A percentile compares a stretch with the other conserved stretches of the same genome.
phyloP scores from a whole-genome alignment of 2,329 filamentous ascomycete species.

The Pestalotiopsis sp. region DNA sequence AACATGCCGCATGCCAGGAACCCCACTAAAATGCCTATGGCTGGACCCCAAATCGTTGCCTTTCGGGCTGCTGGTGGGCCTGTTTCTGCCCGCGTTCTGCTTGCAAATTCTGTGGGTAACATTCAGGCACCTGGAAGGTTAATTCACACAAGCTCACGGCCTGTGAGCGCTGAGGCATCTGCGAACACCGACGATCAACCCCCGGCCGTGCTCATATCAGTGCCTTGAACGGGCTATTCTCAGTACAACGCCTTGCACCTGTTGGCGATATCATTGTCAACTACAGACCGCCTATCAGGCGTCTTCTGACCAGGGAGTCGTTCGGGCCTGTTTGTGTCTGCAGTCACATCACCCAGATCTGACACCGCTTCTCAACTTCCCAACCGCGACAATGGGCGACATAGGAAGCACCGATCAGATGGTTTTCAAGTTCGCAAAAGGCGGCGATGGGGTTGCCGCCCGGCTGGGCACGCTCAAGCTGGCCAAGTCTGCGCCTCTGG shows the following conservation, averaged over 20 bases:
- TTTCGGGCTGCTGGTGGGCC: background rate
- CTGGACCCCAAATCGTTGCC: background rate
- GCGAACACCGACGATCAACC: background rate
- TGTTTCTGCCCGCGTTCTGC: background rate
- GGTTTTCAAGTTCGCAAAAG: constrained; percentile 49
- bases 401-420: background rate
- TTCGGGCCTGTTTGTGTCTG: background rate
- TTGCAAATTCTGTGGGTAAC: background rate
- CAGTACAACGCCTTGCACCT: background rate
- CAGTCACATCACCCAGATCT: background rate
- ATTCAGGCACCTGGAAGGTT: background rate
- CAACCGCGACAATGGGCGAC: constrained; percentile 11
- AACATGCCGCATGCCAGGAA: background rate
- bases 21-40: background rate
- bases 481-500: constrained; percentile 63
- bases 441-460: constrained; percentile 48
- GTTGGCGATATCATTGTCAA: background rate
- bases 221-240: background rate
- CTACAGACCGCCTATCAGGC: background rate
- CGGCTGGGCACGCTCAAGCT: constrained; percentile 71
- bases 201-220: background rate
- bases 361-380: background rate
- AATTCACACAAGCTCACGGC: background rate
- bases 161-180: background rate
- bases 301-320: background rate